These are phyloP conservation scores for Arthrobotrys megalospora DNA, from an alignment of 2,329 filamentous ascomycete species.

Conservation along the genomic window DNA sequence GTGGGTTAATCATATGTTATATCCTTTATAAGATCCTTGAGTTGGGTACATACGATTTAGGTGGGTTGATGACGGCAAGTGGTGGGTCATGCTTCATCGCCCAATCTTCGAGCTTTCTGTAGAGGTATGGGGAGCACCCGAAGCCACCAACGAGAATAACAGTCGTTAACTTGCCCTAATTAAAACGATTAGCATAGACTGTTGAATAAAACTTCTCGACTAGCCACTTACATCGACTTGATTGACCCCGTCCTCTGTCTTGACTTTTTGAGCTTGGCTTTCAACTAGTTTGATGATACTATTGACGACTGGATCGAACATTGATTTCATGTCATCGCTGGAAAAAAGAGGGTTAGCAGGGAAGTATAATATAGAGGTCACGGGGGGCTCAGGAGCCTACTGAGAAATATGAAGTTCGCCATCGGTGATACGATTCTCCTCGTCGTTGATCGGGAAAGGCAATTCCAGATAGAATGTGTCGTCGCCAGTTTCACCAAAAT, in stretches of 20 bases:
- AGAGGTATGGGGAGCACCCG: conserved; percentile 37
- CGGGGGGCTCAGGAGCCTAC: conserved; percentile 4
- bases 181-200: background rate
- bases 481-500: conserved; percentile 29
- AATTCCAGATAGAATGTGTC: conserved; percentile 52
- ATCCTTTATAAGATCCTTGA: background rate
- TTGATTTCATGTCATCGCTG: conserved; percentile 50
- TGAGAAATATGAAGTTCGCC: conserved; percentile 36
- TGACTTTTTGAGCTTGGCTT: conserved; percentile 31
- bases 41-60: conserved; percentile 39
- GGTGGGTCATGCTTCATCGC: background rate
- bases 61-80: conserved; percentile 33
- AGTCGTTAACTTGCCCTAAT: conserved; percentile 31
- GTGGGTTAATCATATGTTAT: background rate
- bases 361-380: background rate
- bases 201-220: background rate
- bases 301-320: conserved; percentile 60
- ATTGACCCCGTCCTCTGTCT: conserved; percentile 2
- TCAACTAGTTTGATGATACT: conserved; percentile 57
- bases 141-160: conserved; percentile 44
- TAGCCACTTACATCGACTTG: too few relatives aligned
- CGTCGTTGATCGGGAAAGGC: conserved; percentile 32
- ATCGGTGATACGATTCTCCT: conserved; percentile 19
- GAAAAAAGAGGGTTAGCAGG: background rate
- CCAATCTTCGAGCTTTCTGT: conserved; percentile 31